phyloP scores from a whole-genome alignment of 1,284 basidiomycete genomes.

The Tilletia caries region DNA sequence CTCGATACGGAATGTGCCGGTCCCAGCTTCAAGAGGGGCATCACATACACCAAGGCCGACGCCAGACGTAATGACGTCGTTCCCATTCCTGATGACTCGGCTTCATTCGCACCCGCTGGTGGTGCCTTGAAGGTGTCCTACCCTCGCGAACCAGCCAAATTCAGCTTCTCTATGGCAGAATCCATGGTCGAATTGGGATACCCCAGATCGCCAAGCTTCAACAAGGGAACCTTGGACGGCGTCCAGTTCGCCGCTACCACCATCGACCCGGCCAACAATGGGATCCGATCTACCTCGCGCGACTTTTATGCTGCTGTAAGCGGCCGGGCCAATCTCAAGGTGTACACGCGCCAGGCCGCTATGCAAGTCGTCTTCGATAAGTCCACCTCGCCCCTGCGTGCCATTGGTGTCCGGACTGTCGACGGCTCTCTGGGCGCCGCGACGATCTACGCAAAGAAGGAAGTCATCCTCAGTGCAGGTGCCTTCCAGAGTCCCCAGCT shows the following conservation, averaged over 20 bases:
- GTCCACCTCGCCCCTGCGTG: conserved; percentile 20
- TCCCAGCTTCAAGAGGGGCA: conserved; percentile 27
- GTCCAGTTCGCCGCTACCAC: conserved; percentile 43
- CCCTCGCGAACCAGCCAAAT: conserved; percentile 36
- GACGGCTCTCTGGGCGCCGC: conserved; percentile 12
- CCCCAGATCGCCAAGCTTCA: conserved; percentile 22
- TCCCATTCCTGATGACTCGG: conserved; percentile 28
- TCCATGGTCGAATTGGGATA: conserved; percentile 34
- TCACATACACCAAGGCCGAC: conserved; percentile 28
- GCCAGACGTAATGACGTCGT: conserved; percentile 23
- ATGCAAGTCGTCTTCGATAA: conserved; percentile 52
- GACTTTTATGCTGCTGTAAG: conserved; percentile 27
- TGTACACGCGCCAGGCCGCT: conserved; percentile 38
- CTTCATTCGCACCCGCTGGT: conserved; percentile 23
- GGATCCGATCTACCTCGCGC: conserved; percentile 32
- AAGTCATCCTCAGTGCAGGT: conserved; percentile 48
- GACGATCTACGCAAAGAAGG: conserved; percentile 32
- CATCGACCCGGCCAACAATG: conserved; percentile 21
- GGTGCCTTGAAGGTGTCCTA: conserved; percentile 32
- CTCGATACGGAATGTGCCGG: background rate
- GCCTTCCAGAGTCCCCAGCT: conserved; percentile 49
- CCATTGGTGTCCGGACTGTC: conserved; percentile 26
- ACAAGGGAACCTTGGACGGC: conserved; percentile 41
- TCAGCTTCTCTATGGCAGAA: conserved; percentile 27
- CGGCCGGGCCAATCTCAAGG: conserved; percentile 39